phyloP scores from a whole-genome alignment of 306 rosid genomes.

The Abrus precatorius region DNA sequence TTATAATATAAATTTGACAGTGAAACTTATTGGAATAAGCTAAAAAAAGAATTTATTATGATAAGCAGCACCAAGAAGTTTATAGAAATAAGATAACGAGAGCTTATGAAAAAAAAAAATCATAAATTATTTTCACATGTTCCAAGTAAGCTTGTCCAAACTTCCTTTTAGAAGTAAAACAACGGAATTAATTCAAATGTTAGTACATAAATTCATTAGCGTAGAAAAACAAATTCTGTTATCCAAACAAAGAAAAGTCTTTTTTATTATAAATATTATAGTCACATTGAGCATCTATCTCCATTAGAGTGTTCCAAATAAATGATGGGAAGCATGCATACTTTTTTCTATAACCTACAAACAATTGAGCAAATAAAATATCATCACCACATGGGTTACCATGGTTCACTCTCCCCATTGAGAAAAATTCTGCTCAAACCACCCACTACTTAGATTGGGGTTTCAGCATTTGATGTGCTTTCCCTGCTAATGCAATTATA shows the following conservation, averaged over 20 bases:
- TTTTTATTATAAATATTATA: background rate
- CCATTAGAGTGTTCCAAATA: background rate
- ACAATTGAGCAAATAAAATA: background rate
- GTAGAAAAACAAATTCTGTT: background rate
- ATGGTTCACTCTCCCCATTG: slow-evolving; percentile 1
- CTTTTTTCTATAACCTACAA: background rate
- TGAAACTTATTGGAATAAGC: no score
- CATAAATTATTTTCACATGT: no score
- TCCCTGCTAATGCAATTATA: slow-evolving; percentile 4
- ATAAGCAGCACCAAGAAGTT: no score
- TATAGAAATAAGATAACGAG: no score
- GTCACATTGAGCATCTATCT: slow-evolving; percentile 1
- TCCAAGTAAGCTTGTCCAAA: no score
- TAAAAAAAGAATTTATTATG: no score
- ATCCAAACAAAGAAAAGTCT: slow-evolving; percentile 30
- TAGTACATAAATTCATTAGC: background rate
- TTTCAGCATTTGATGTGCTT: slow-evolving; percentile 2
- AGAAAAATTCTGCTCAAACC: slow-evolving; percentile 25
- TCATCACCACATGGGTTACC: background rate
- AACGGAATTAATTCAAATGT: background rate
- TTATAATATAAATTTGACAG: no score
- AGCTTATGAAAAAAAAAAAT: no score
- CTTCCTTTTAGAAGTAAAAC: background rate
- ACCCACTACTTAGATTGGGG: background rate
- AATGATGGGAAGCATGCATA: background rate